These are phyloP conservation scores for Phaffomyces thermotolerans DNA, from an alignment of 805 yeast species.

Conservation along the genomic window DNA sequence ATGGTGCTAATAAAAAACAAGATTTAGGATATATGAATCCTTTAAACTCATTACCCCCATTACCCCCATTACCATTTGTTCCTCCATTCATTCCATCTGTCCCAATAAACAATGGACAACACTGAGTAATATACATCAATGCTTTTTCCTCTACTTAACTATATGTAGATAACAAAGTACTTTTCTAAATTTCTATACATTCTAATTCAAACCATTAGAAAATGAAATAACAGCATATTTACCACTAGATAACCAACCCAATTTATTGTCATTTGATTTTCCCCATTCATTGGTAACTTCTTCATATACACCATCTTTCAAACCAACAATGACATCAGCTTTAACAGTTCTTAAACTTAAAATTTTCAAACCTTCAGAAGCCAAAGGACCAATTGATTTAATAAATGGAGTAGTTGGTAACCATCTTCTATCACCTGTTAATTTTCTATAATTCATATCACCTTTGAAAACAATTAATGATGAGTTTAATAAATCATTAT, in stretches of 20 bases:
- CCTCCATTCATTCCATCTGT: constrained; percentile 28
- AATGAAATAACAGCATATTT: constrained; percentile 88
- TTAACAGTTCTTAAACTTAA: constrained; percentile 87
- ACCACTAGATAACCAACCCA: constrained; percentile 83
- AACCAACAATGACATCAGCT: constrained; percentile 91
- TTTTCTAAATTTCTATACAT: no score
- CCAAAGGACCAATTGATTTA: constrained; percentile 63
- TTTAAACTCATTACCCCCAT: no score
- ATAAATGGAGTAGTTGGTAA: constrained; percentile 68
- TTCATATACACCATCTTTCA: constrained; percentile 66
- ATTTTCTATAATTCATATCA: constrained; percentile 89
- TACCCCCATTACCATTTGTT: constrained; percentile 12
- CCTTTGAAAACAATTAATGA: constrained; percentile 84
- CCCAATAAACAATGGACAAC: constrained; percentile 6
- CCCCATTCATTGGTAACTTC: constrained; percentile 54
- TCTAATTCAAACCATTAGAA: constrained; percentile 29
- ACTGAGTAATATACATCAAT: no score
- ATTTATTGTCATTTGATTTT: constrained; percentile 55
- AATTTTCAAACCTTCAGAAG: constrained; percentile 52
- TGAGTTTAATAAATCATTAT: constrained; percentile 54
- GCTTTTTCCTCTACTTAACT: no score
- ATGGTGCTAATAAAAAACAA: constrained; percentile 12
- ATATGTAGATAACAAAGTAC: no score
- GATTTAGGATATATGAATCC: neutral
- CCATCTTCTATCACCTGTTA: constrained; percentile 91